Evolutionary conservation across 2,329 filamentous ascomycete genomes (phyloP).

Genomic region (Elsinoe australis): DNA sequence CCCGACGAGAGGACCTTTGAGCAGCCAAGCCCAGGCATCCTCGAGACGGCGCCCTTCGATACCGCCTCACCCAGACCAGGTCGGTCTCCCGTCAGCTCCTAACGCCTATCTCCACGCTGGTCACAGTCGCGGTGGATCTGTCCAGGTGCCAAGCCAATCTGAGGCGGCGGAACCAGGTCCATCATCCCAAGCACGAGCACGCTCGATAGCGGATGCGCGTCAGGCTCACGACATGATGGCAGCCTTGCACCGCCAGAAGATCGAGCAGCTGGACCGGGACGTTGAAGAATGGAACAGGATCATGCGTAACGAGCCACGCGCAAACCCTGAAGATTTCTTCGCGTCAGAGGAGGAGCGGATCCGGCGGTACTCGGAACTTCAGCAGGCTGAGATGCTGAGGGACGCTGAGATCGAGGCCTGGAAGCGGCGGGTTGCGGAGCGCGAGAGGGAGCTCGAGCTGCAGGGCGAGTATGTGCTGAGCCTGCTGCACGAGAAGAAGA

Average conservation of each 20-base stretch:
- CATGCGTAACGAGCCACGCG: background rate
- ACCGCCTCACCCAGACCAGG: background rate
- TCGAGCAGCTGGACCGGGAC: too few species aligned
- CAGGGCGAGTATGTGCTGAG: too few species aligned
- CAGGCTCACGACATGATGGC: constrained; percentile 2
- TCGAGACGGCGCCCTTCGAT: too few species aligned
- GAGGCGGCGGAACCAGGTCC: too few species aligned
- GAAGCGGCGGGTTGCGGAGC: background rate
- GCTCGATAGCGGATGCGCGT: background rate
- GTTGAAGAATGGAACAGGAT: background rate
- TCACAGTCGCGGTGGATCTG: too few species aligned
- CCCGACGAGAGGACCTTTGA: constrained; percentile 1
- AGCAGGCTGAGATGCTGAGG: background rate
- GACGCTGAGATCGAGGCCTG: background rate
- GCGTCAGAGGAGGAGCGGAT: background rate
- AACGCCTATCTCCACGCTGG: background rate
- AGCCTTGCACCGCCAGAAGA: background rate
- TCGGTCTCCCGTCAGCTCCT: background rate
- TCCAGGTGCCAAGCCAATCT: background rate
- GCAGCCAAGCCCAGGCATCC: background rate
- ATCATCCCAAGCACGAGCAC: background rate
- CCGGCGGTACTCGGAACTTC: background rate
- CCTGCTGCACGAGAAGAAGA: background rate
- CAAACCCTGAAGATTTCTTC: background rate
- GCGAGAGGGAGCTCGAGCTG: too few species aligned